Evolutionary conservation across 495 filamentous ascomycete genomes (phyloP).

Genomic region (Pyronema omphalodes): DNA sequence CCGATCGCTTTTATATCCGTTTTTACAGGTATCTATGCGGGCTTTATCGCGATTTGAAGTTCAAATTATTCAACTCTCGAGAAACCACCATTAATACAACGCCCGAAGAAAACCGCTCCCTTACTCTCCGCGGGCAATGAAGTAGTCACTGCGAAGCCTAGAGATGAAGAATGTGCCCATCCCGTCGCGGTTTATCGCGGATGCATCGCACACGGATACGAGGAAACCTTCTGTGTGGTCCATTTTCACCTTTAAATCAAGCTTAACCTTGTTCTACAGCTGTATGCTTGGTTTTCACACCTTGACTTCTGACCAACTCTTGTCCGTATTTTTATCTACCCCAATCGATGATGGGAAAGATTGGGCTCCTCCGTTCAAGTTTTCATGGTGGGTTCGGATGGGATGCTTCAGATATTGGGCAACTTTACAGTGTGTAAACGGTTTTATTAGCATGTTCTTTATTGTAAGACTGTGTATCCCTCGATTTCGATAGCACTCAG

Average conservation of each 20-base stretch:
- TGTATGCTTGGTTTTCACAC: conserved; percentile 49
- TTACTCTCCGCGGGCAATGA: conserved; percentile 13
- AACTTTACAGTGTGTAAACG: conserved; percentile 52
- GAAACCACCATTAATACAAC: conserved; percentile 22
- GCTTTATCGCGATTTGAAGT: too few relatives aligned
- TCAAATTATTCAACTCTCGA: neutral
- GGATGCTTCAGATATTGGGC: conserved; percentile 45
- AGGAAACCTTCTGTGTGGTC: neutral
- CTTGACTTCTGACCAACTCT: conserved; percentile 55
- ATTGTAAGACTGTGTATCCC: conserved; percentile 26
- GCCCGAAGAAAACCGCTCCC: conserved; percentile 15
- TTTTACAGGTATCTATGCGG: too few relatives aligned
- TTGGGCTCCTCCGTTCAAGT: conserved; percentile 38
- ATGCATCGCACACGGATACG: too few relatives aligned
- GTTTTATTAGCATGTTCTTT: conserved; percentile 46
- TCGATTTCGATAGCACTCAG: neutral
- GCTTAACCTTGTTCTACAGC: conserved; percentile 45
- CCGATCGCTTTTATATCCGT: too few relatives aligned
- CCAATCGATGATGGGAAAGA: conserved; percentile 35
- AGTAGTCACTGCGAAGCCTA: too few relatives aligned
- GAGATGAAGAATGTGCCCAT: too few relatives aligned
- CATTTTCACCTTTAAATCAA: conserved; percentile 50
- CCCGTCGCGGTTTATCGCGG: too few relatives aligned
- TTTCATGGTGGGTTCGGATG: conserved; percentile 57
- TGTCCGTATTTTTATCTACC: conserved; percentile 52